phyloP scores from a whole-genome alignment of 2,329 filamentous ascomycete genomes.

The Sclerotiophoma versabilis region DNA sequence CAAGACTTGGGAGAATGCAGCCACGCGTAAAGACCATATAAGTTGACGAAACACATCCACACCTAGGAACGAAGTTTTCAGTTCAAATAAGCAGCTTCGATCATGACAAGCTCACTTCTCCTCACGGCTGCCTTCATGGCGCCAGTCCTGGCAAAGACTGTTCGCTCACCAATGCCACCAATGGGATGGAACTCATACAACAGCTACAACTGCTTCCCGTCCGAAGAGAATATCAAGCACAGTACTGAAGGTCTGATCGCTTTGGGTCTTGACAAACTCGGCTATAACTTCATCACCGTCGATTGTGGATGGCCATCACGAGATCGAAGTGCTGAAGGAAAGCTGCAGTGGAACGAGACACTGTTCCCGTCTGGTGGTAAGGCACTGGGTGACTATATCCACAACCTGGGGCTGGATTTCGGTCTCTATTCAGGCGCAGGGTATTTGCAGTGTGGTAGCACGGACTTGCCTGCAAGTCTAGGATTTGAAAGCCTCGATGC shows the following conservation, averaged over 20 bases:
- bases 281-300: constrained; percentile 64
- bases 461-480: constrained; percentile 53
- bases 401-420: constrained; percentile 58
- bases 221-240: constrained; percentile 57
- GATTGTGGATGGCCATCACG: constrained; percentile 66
- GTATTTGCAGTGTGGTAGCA: constrained; percentile 50
- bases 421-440: constrained; percentile 60
- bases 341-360: constrained; percentile 59
- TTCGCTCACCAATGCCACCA: constrained; percentile 35
- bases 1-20: not conserved
- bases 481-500: constrained; percentile 67
- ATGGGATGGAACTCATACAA: constrained; percentile 68
- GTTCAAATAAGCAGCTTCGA: not conserved
- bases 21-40: not conserved
- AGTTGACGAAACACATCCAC: not conserved
- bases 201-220: constrained; percentile 59
- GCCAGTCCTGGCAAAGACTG: constrained; percentile 23
- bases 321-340: constrained; percentile 52
- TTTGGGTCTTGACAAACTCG: constrained; percentile 59
- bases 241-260: constrained; percentile 63
- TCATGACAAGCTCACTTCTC: constrained; percentile 5
- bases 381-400: constrained; percentile 59
- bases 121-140: constrained; percentile 8
- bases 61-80: not conserved
- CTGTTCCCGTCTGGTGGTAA: constrained; percentile 61